Evolutionary conservation across 371 early-diverging fungal genomes (phyloP).

Genomic region (Mucor velutinosus): DNA sequence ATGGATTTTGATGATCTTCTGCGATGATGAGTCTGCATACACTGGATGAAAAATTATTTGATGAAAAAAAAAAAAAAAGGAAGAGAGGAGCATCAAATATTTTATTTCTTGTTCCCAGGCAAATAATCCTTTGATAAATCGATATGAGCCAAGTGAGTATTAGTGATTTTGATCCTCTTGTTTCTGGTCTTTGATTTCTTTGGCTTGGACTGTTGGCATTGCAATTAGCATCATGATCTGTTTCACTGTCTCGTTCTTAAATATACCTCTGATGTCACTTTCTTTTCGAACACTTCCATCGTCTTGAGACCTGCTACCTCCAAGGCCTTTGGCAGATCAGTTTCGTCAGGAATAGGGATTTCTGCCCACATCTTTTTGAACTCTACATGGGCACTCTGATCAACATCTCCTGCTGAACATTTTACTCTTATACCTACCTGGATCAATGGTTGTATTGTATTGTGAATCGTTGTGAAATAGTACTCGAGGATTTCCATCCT

Average conservation of each 20-base stretch:
- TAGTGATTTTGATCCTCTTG: conserved; percentile 83
- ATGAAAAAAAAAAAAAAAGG: not conserved
- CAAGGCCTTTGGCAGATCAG: conserved; percentile 72
- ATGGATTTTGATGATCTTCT: conserved; percentile 25
- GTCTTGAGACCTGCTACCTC: conserved; percentile 75
- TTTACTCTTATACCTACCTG: conserved; percentile 37
- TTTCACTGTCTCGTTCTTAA: not conserved
- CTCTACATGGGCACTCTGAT: conserved; percentile 38
- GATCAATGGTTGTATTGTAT: conserved; percentile 66
- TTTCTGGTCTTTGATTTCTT: conserved; percentile 69
- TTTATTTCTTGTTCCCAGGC: conserved; percentile 37
- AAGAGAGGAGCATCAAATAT: not conserved
- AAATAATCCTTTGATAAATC: conserved; percentile 84
- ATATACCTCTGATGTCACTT: conserved; percentile 56
- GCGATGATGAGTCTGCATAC: conserved; percentile 28
- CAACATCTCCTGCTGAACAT: not conserved
- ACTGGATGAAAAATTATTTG: not conserved
- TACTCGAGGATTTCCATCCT: conserved; percentile 73
- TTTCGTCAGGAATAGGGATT: conserved; percentile 76
- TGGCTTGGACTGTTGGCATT: conserved; percentile 45
- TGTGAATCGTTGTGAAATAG: conserved; percentile 73
- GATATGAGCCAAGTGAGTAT: conserved; percentile 82
- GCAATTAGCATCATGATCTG: not conserved
- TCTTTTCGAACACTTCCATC: conserved; percentile 75
- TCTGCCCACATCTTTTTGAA: conserved; percentile 77